Conservation (phyloP, 2,329 filamentous ascomycete species). For the Fusarium dlaminii region DNA sequence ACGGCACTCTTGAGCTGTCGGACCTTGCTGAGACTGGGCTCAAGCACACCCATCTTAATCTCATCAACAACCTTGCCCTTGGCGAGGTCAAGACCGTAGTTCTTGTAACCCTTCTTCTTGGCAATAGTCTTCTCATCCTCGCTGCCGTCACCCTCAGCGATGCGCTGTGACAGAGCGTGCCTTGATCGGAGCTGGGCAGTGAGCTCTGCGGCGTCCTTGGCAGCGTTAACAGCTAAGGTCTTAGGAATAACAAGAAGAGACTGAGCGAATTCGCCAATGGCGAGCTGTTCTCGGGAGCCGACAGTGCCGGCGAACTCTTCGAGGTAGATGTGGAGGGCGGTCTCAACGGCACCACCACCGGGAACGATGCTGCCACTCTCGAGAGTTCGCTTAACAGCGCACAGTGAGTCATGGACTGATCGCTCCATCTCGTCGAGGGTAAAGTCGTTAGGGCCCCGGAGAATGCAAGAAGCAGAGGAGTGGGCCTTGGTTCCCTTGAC, state of each 20-base stretch:
- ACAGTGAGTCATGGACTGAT: constrained; percentile 95
- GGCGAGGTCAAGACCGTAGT: constrained; percentile 92
- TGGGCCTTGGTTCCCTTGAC: constrained; percentile 95
- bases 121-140: constrained; percentile 90
- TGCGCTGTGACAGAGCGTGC: constrained; percentile 93
- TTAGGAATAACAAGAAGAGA: constrained; percentile 94
- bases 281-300: constrained; percentile 94
- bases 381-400: constrained; percentile 94
- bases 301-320: constrained; percentile 99
- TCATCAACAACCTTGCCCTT: constrained; percentile 93
- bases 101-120: constrained; percentile 97
- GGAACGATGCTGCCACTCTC: constrained; percentile 98
- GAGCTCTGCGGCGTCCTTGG: constrained; percentile 94
- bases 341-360: constrained; percentile 95
- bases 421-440: constrained; percentile 99
- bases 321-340: constrained; percentile 98
- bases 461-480: constrained; percentile 93
- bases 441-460: constrained; percentile 95
- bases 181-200: constrained; percentile 94
- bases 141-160: constrained; percentile 82
- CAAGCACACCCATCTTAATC: constrained; percentile 93
- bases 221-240: constrained; percentile 95
- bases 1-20: constrained; percentile 98
- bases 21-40: constrained; percentile 98
- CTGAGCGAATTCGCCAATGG: constrained; percentile 97